phyloP scores from a whole-genome alignment of 495 filamentous ascomycete genomes.

The Trichoderma virens region DNA sequence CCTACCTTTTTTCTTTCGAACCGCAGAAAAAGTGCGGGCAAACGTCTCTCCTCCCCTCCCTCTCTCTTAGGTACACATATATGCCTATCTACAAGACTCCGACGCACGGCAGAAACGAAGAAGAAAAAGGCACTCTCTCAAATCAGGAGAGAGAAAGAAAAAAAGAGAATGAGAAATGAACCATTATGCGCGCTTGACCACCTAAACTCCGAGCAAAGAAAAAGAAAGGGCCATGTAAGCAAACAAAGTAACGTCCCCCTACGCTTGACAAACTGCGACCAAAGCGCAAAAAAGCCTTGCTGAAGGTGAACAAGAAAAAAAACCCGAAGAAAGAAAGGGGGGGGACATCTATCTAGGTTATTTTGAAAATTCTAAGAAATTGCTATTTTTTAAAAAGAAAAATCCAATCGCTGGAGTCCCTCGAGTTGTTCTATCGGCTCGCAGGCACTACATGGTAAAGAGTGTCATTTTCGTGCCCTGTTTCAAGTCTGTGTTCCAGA shows the following conservation, averaged over 20 bases:
- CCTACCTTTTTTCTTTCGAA: not conserved
- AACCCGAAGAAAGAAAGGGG: too few relatives aligned
- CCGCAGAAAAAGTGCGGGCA: not conserved
- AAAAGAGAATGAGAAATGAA: not conserved
- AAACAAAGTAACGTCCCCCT: not conserved
- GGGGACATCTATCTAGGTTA: not conserved
- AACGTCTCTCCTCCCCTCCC: not conserved
- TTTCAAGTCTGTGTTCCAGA: not conserved
- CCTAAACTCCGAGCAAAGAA: not conserved
- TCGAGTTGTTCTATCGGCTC: not conserved
- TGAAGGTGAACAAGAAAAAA: not conserved
- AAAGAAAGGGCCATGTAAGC: not conserved
- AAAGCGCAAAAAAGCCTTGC: not conserved
- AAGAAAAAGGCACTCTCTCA: not conserved
- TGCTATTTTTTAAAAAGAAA: not conserved
- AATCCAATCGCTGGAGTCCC: not conserved
- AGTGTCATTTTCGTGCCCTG: not conserved
- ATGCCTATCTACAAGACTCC: too few relatives aligned
- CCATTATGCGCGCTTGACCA: not conserved
- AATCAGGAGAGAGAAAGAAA: not conserved
- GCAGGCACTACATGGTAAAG: too few relatives aligned
- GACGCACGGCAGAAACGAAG: not conserved
- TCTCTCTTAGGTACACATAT: not conserved
- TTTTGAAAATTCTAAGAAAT: not conserved
- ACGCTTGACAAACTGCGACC: not conserved